Evolutionary conservation across 257 asterid genomes (phyloP), one percentile per base, ranked within the genome.

Genomic region (Scutellaria galericulata): DNA sequence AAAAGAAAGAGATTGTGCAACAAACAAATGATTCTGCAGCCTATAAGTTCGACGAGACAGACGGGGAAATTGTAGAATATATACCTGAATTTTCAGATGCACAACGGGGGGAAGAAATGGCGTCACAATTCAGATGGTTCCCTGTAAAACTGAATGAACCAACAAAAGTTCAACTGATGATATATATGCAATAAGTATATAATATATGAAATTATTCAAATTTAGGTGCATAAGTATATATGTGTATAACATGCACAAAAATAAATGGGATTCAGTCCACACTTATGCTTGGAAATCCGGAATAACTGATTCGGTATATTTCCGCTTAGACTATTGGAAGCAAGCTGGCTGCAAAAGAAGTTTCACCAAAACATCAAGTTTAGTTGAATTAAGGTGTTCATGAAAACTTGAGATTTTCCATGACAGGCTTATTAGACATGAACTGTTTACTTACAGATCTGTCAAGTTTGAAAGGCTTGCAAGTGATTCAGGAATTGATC

Each of bases 401-500:
- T 37, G 11, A 31, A 45, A 47, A 27, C n/a, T 42, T 12, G 57
- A 39, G 56, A 46, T 45, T 47, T 27, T 11, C 68, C 18, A n/a
- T 55, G 42, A 42, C 2, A 56, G 57, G 22, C 59, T 66, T 52
- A 76, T 8, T 46, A 64, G 9, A 66, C 40, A 5, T 20, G 74
- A 78, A 12, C 8, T 53, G 74, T 52, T 31, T 48, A 72, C 96
- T 84, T 80, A 91, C 97, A 91, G 60, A 61, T 52, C 85, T 14
- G 85, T 72, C 81, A 87, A 86, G 81, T 79, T 80, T 22, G 83
- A 69, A 70, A 89, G 90, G 64, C 70, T 62, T 52, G 91, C 75
- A 78, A 93, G 94, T 39, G 97, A 87, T 39, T 81, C 88, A 4
- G 97, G 97, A 79, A 93, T 78, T 64, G 83, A 13, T 44, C 97